phyloP scores from a whole-genome alignment of 441 rosid genomes.

The Syzygium syzygioides region DNA sequence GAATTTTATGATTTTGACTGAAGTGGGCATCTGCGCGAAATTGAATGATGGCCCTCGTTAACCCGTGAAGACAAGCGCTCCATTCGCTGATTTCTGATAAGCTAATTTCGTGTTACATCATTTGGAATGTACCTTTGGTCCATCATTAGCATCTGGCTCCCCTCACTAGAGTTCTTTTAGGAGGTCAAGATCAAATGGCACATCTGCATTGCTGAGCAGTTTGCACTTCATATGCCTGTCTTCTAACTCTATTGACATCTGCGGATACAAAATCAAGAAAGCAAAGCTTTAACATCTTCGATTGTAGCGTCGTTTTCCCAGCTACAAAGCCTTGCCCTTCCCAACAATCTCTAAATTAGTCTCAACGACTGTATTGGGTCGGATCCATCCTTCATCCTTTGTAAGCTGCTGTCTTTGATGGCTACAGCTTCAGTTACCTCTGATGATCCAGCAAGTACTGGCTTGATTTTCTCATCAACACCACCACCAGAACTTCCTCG shows the following conservation, averaged over 20 bases:
- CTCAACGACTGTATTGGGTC: neutral
- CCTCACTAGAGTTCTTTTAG: neutral
- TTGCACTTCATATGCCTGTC: neutral
- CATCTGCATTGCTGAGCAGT: neutral
- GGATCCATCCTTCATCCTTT: rapidly evolving
- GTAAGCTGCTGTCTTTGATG: neutral
- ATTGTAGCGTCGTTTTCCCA: neutral
- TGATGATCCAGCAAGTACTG: neutral
- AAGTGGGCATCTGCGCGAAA: neutral
- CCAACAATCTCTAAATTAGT: neutral
- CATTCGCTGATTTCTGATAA: neutral
- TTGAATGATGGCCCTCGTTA: rapidly evolving
- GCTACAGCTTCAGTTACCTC: neutral
- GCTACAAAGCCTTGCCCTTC: neutral
- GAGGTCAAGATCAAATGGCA: neutral
- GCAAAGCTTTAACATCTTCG: rapidly evolving
- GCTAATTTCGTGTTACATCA: neutral
- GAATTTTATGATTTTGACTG: neutral
- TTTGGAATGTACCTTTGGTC: rapidly evolving
- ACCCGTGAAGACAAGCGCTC: rapidly evolving
- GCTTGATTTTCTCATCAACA: neutral
- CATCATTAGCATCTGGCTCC: neutral
- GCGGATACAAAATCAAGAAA: neutral
- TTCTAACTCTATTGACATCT: neutral
- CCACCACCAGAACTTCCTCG: neutral